Evolutionary conservation across 1,284 basidiomycete species (phyloP).

Genomic region (Kwoniella shivajii): DNA sequence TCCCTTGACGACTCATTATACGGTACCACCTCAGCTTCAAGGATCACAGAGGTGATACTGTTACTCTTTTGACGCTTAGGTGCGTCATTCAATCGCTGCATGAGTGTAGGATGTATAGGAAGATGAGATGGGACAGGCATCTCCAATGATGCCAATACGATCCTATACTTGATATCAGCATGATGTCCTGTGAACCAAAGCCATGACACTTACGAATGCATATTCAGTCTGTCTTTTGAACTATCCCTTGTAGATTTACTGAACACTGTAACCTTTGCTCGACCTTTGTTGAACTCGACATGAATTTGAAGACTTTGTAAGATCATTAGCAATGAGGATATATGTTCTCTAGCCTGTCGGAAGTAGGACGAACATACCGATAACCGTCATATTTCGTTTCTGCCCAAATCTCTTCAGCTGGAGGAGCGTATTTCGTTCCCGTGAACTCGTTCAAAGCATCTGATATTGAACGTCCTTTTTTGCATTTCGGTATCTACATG

Average conservation of each 20-base stretch:
- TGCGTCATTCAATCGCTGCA: neutral
- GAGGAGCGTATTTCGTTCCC: conserved; percentile 5
- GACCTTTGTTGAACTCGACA: conserved; percentile 57
- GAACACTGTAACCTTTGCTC: conserved; percentile 68
- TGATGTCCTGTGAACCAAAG: neutral
- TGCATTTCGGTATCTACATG: conserved; percentile 73
- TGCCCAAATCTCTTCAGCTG: conserved; percentile 65
- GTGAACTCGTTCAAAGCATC: conserved; percentile 62
- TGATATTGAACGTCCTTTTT: conserved; percentile 65
- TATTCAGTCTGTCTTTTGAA: conserved; percentile 67
- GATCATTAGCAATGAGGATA: neutral
- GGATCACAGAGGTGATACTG: conserved; percentile 59
- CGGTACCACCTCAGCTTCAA: conserved; percentile 87
- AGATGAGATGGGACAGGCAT: conserved; percentile 45
- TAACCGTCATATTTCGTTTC: conserved; percentile 93
- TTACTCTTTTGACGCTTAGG: neutral
- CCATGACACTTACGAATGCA: conserved; percentile 63
- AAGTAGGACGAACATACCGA: conserved; percentile 55
- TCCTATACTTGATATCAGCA: conserved; percentile 49
- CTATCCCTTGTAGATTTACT: conserved; percentile 82
- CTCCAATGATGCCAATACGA: conserved; percentile 66
- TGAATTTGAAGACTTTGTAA: conserved; percentile 70
- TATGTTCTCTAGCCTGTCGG: neutral
- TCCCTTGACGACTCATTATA: conserved; percentile 61
- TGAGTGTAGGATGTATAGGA: conserved; percentile 24